These are phyloP conservation scores for Ceratobasidium sp. DNA, from an alignment of 1,284 basidiomycete genomes.

Conservation along the genomic window DNA sequence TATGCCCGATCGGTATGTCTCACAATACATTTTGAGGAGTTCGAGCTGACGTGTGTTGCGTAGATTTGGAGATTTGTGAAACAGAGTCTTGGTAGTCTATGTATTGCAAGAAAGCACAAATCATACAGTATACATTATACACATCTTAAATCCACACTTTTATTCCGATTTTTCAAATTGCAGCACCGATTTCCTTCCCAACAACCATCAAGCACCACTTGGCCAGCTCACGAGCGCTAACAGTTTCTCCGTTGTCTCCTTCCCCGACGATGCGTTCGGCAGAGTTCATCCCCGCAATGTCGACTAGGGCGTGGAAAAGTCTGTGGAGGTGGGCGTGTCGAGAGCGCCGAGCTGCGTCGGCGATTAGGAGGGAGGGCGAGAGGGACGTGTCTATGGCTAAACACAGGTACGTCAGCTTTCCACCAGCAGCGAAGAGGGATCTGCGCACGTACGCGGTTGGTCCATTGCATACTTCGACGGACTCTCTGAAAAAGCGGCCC, in stretches of 20 bases:
- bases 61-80: slow-evolving; percentile 29
- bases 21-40: neutral
- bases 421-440: slow-evolving; percentile 1
- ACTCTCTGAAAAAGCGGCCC: slow-evolving; percentile 74
- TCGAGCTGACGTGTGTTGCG: neutral
- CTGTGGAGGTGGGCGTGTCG: slow-evolving; percentile 83
- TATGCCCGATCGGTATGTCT: slow-evolving; percentile 78
- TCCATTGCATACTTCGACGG: slow-evolving; percentile 65
- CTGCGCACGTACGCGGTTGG: slow-evolving; percentile 62
- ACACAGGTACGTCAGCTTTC: neutral
- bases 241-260: slow-evolving; percentile 56
- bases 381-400: slow-evolving; percentile 61
- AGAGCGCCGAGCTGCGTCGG: slow-evolving; percentile 76
- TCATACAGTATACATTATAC: slow-evolving; percentile 6
- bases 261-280: slow-evolving; percentile 49
- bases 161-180: neutral
- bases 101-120: slow-evolving; percentile 11
- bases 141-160: neutral
- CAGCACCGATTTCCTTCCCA: slow-evolving; percentile 73
- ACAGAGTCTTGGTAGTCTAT: slow-evolving; percentile 11
- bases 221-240: slow-evolving; percentile 74
- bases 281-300: slow-evolving; percentile 64
- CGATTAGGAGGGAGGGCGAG: slow-evolving; percentile 64
- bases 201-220: slow-evolving; percentile 75
- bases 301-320: slow-evolving; percentile 80